Evolutionary conservation across 176 grass and related monocot genomes (phyloP), one percentile per base, ranked within the genome.

Genomic region (Rhynchospora pubera): DNA sequence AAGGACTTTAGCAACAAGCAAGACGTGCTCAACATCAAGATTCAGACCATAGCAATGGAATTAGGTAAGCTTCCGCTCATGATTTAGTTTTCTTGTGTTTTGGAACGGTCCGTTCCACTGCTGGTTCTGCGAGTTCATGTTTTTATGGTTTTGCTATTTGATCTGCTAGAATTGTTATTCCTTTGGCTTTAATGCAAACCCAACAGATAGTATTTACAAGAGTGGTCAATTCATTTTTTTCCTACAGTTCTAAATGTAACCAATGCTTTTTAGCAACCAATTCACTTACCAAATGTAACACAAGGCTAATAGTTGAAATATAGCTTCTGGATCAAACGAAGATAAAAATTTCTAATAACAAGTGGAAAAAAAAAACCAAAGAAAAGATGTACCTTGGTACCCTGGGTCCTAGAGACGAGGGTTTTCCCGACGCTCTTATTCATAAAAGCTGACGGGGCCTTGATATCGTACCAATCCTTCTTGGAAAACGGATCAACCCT

Each of bases 391-490:
- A 94, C 90, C 95, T 85, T 98, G 16, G 95, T 94, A 34, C 95
- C 95, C 87, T 98, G 95, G 3, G 95, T 98, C 90, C 95, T 94
- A 19, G 95, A 98, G 18, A 98, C 95, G 0, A 98, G 95, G 0
- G 92, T 98, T 85, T 98, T 98, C 0, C 95, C 95, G 1, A 94
- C 9, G 89, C 80, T 94, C 53, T 90, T 87, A 22, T 80, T 78
- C 22, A 13, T 86, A 87, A 98, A 98, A 0, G 87, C 84, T 5
- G 93, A 89, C 0, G 92, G 95, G 0, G 95, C 95, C 92, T 98
- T 98, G 87, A 98, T 94, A 24, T 94, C 92, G 2, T 98, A 94
- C 95, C 95, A 98, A 12, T 98, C 92, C 84, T 98, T 98, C 74
- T 98, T 94, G 0, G 89, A 9, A 23, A 98, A 98, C 0, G 95